Conservation (phyloP, 208 protist genomes). For the Giardia muris region DNA sequence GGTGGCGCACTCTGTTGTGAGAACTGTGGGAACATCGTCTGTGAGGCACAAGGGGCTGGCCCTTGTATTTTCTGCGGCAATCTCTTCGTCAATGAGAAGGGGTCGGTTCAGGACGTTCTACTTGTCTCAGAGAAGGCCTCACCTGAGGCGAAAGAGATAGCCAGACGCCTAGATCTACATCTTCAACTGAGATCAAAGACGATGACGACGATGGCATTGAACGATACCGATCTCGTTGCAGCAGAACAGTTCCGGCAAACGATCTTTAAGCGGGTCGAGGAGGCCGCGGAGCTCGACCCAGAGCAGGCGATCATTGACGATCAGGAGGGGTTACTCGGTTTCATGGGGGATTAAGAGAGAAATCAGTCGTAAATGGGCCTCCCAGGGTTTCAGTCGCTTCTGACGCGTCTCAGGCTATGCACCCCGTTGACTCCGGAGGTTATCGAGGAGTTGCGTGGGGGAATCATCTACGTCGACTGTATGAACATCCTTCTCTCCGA, state of each 20-base stretch:
- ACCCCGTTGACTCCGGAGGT: too few species aligned
- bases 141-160: neutral
- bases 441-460: too few species aligned
- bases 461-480: too few species aligned
- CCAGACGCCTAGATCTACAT: neutral
- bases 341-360: neutral
- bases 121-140: neutral
- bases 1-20: neutral
- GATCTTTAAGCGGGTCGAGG: neutral
- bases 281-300: neutral
- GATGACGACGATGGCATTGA: neutral
- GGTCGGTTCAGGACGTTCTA: neutral
- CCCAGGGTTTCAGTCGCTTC: too few species aligned
- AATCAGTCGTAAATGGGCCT: too few species aligned
- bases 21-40: conserved; percentile 9
- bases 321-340: neutral
- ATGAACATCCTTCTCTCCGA: too few species aligned
- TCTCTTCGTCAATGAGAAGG: neutral
- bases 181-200: neutral
- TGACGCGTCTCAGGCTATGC: too few species aligned
- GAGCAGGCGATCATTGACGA: neutral
- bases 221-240: neutral
- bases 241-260: neutral
- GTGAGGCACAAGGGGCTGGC: neutral
- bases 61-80: neutral